Percentiles rank a stretch among this genome's conserved stretches.
Evolutionary conservation across 2,329 filamentous ascomycete genomes (phyloP).

Genomic region (Aspergillus pseudoviridinutans): DNA sequence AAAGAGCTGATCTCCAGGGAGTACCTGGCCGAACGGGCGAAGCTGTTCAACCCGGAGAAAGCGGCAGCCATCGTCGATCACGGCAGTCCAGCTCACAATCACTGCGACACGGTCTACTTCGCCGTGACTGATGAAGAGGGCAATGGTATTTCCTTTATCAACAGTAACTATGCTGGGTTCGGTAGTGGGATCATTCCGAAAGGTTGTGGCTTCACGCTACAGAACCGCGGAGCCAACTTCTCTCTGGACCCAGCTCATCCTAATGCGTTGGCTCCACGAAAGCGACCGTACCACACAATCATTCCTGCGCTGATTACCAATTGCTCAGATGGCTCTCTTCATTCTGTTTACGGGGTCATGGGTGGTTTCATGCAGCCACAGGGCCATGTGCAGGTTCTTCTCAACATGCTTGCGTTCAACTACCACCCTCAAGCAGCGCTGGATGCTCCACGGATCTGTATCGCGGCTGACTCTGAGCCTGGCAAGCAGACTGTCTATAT

Average conservation of each 20-base stretch:
- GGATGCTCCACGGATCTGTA: constrained; percentile 86
- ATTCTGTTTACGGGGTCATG: constrained; percentile 93
- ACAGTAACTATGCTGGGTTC: constrained; percentile 84
- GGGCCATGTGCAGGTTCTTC: constrained; percentile 86
- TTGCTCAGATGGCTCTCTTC: constrained; percentile 65
- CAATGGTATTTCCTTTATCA: constrained; percentile 95
- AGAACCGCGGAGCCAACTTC: constrained; percentile 91
- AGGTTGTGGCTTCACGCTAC: constrained; percentile 86
- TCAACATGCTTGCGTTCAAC: constrained; percentile 82
- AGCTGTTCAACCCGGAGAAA: constrained; percentile 56
- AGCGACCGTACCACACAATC: constrained; percentile 95
- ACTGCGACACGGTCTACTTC: constrained; percentile 94
- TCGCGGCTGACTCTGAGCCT: constrained; percentile 66
- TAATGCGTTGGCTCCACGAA: constrained; percentile 73
- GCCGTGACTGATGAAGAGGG: constrained; percentile 74
- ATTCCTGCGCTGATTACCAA: constrained; percentile 91
- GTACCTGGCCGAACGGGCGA: constrained; percentile 69
- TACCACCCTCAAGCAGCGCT: constrained; percentile 82
- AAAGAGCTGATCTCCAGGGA: constrained; percentile 64
- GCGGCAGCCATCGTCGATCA: constrained; percentile 56
- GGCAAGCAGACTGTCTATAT: constrained; percentile 65
- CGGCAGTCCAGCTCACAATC: constrained; percentile 78
- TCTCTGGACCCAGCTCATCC: constrained; percentile 65
- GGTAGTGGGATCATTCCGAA: constrained; percentile 80
- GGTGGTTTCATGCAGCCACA: constrained; percentile 98